phyloP scores from a whole-genome alignment of 768 basidiomycete species.

The Amanita phalloides region DNA sequence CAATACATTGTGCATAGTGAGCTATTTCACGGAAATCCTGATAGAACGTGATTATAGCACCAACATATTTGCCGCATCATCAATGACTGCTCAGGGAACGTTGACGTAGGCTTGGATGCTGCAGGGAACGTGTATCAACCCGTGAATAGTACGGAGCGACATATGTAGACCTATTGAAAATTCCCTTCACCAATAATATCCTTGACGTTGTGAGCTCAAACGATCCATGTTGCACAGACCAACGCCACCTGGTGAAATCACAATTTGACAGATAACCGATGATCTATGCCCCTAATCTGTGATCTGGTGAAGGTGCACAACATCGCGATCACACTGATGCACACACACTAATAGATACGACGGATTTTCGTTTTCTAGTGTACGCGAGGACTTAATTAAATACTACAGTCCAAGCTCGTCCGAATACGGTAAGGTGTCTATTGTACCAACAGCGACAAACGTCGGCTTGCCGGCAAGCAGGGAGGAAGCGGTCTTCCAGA shows the following conservation, averaged over 20 bases:
- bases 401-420: conserved; percentile 71
- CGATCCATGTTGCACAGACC: too few species aligned
- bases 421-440: conserved; percentile 64
- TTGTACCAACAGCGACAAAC: conserved; percentile 78
- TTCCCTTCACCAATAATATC: too few species aligned
- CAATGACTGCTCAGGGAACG: background rate
- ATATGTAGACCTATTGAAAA: too few species aligned
- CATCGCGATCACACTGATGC: background rate
- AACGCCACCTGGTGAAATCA: too few species aligned
- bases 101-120: background rate
- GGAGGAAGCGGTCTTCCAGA: conserved; percentile 44
- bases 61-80: background rate
- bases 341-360: background rate
- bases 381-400: background rate
- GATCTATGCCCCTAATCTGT: too few species aligned
- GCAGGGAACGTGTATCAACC: background rate
- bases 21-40: background rate
- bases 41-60: background rate
- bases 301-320: too few species aligned
- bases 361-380: background rate
- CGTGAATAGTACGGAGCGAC: too few species aligned
- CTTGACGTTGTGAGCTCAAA: too few species aligned
- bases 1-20: background rate
- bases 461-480: conserved; percentile 75
- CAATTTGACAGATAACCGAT: too few species aligned